A percentile compares a stretch with the other conserved stretches of the same genome.
Evolutionary conservation across 257 asterid species (phyloP).

Genomic region (Ehretia macrophylla): DNA sequence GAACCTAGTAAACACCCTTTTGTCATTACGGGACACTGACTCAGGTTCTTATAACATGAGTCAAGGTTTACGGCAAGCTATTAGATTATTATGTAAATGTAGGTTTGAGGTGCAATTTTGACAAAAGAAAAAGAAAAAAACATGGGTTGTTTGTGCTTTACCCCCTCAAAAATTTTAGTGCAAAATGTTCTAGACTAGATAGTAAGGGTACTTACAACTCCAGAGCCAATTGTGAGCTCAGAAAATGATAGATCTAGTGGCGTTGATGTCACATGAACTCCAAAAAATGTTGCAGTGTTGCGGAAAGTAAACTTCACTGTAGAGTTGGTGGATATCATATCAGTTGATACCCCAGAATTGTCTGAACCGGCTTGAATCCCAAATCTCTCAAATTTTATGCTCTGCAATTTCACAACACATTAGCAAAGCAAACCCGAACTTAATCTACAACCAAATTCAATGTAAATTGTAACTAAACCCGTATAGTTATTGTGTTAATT

Average conservation of each 20-base stretch:
- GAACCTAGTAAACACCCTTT: too few relatives aligned
- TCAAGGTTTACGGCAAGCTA: not conserved
- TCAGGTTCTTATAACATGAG: too few relatives aligned
- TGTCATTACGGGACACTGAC: too few relatives aligned
- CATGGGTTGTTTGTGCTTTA: not conserved
- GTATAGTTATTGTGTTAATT: not conserved
- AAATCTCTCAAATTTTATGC: conserved; percentile 56
- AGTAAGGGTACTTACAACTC: conserved; percentile 39
- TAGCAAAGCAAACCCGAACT: not conserved
- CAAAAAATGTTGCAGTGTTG: conserved; percentile 71
- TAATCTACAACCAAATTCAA: not conserved
- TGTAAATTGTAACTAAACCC: not conserved
- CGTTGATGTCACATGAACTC: conserved; percentile 66
- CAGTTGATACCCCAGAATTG: conserved; percentile 57
- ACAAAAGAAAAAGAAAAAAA: too few relatives aligned
- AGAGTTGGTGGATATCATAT: conserved; percentile 70
- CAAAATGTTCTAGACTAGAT: not conserved
- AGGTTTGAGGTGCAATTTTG: not conserved
- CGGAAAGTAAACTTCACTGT: conserved; percentile 53
- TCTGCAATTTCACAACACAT: conserved; percentile 28
- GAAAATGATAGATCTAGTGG: conserved; percentile 57
- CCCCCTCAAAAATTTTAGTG: not conserved
- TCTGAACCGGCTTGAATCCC: conserved; percentile 78
- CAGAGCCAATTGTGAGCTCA: conserved; percentile 55
- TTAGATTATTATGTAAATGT: too few relatives aligned